These are phyloP conservation scores for Nematodospora valgi DNA, from an alignment of 805 yeast species.

Conservation along the genomic window DNA sequence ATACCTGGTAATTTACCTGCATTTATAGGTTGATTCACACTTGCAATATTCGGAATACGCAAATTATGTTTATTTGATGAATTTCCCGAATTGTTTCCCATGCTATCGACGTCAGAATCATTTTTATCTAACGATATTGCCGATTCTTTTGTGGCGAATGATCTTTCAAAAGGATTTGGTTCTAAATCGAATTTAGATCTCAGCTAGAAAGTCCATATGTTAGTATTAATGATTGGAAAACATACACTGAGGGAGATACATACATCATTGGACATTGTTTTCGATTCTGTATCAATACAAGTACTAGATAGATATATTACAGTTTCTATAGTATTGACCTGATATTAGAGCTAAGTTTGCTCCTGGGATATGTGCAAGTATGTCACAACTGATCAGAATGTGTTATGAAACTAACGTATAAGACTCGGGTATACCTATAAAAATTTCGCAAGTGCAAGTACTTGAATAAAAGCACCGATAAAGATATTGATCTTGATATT, in stretches of 20 bases:
- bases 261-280: conserved; percentile 19
- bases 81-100: not conserved
- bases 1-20: conserved; percentile 27
- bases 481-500: too few species aligned
- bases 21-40: conserved; percentile 14
- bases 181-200: conserved; percentile 68
- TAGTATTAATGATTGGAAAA: conserved; percentile 14
- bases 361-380: too few species aligned
- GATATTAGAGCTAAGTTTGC: too few species aligned
- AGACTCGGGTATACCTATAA: too few species aligned
- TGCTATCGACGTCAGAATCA: not conserved
- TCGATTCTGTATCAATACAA: too few species aligned
- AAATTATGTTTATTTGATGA: conserved; percentile 33
- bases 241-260: conserved; percentile 10
- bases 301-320: too few species aligned
- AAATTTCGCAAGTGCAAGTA: too few species aligned
- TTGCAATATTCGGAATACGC: conserved; percentile 31
- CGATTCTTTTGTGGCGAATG: conserved; percentile 69
- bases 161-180: conserved; percentile 93
- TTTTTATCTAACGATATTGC: conserved; percentile 3
- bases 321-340: too few species aligned
- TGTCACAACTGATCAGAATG: too few species aligned
- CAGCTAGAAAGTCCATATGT: conserved; percentile 21
- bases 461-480: too few species aligned
- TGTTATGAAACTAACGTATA: too few species aligned